Conservation (phyloP, 495 filamentous ascomycete genomes). For the Penicillium lagena region DNA sequence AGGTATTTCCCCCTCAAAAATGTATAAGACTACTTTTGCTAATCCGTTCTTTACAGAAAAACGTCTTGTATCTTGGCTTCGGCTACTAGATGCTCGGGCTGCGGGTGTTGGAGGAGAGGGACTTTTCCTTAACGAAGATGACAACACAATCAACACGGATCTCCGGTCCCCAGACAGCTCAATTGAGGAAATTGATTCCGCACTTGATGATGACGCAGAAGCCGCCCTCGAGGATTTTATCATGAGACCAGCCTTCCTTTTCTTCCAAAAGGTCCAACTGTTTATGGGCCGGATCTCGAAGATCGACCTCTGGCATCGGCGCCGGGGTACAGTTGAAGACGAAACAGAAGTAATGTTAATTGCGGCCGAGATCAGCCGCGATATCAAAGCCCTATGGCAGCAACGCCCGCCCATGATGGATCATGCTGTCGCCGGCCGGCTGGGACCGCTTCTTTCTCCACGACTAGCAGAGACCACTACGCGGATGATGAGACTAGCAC, state of each 20-base stretch:
- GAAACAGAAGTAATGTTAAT: conserved; percentile 31
- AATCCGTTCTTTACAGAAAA: conserved; percentile 7
- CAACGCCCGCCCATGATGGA: conserved; percentile 34
- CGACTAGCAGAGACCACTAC: conserved; percentile 30
- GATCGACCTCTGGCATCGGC: conserved; percentile 29
- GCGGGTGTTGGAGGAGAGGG: conserved; percentile 32
- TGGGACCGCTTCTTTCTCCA: conserved; percentile 28
- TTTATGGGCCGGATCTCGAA: conserved; percentile 28
- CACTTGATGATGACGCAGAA: conserved; percentile 3
- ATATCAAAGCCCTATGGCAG: conserved; percentile 30
- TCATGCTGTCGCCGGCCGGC: conserved; percentile 29
- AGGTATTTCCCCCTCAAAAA: not conserved
- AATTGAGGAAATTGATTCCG: conserved; percentile 24
- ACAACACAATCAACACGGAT: conserved; percentile 13
- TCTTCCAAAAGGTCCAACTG: conserved; percentile 31
- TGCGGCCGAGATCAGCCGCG: conserved; percentile 23
- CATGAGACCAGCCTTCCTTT: conserved; percentile 24
- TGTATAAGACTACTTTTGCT: not conserved
- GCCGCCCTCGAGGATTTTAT: conserved; percentile 19
- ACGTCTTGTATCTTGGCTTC: conserved; percentile 28
- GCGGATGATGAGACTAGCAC: conserved; percentile 30
- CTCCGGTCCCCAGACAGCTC: conserved; percentile 15
- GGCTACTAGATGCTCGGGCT: conserved; percentile 28
- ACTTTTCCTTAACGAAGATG: conserved; percentile 23
- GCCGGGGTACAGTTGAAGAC: conserved; percentile 28